Evolutionary conservation across 2,329 filamentous ascomycete species (phyloP), one percentile per base, ranked within the genome.

Genomic region (Dactylella cylindrospora): DNA sequence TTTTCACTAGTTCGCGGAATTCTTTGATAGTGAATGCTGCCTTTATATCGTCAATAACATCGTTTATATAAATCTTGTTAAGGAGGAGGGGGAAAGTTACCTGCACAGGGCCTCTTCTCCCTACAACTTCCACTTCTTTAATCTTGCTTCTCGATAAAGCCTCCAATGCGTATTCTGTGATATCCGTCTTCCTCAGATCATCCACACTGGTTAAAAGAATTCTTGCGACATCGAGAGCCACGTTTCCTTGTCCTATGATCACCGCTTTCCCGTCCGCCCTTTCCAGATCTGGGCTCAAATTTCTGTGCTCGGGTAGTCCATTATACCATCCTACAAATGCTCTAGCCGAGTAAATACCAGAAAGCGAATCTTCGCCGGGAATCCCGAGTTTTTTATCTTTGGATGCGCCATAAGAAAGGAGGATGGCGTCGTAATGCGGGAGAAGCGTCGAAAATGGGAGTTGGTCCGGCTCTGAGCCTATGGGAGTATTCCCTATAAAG

Each of bases 261-360:
- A 96, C 82, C 1, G 88, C 93, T 64, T 90, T 84, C 44, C 95
- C 88, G 0, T 86, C 86, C 5, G 44, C 39, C 7, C 78, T 76
- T 0, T 82, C 80, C 20, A 97, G 78, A 70, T 89, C 81, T 0
- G 90, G 87, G n/a, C 80, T 76, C 5, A 95, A 75, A 67, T 80
- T 73, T 15, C 85, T 80, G 70, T 87, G 87, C 68, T 94, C 87
- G 0, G 93, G 93, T 2, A 95, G 78, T 2, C 93, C 93, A 72
- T 98, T 98, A 73, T 98, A 98, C 93, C 93, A 98, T 13, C 90
- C 93, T 1, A 98, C 93, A 71, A 97, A 96, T 31, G 90, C 85
- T 22, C 93, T 82, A 1, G 93, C 93, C 5, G 90, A 95, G 71
- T 90, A 85, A 13, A 97, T 83, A 2, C 88, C 88, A 20, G 78